Evolutionary conservation across 768 basidiomycete species (phyloP), one percentile per base, ranked within the genome.

Genomic region (Suillus fuscotomentosus): DNA sequence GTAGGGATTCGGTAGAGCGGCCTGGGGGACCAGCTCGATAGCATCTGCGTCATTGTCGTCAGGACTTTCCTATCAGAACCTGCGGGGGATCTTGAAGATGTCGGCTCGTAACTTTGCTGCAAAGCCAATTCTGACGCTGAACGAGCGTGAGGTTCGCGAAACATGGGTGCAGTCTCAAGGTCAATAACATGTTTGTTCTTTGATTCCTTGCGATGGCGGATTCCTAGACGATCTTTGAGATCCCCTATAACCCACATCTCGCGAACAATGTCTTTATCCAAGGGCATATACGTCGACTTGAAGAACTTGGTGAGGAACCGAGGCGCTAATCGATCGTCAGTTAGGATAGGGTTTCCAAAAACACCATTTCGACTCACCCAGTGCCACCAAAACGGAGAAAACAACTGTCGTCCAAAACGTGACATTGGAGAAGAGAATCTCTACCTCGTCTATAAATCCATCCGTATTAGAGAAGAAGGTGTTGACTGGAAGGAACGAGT

Each of bases 181-280:
- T 82, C 82, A 59, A 66, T 63, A 50, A 66, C 65, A 50, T 63
- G 71, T 45, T 72, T 73, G 54, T 78, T 79, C 65, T 82, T 83
- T 70, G 80, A 85, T 41, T 75, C 75, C 59, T 86, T 87, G 45
- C 87, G 84, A 69, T 88, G 90, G 42, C 79, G 75, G 62, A 95
- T 83, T 3, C 93, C 93, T 5, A 95, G 80, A 47, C 82, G 86
- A 67, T 94, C 92, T 73, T 95, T 95, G 63, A 95, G 81, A 71
- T 94, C 87, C 4, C 93, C 93, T 64, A 75, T 71, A 5, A 94
- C 91, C 92, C 92, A 94, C 86, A 88, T 90, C 80, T 99, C 97
- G 36, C 97, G 88, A 9, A 99, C 82, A 63, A 98, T 88, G 70
- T 97, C 92, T 73, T 88, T 90, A 81, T 99, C 97, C 20, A 88